Percentiles rank a stretch among this genome's conserved stretches.
Evolutionary conservation across 768 basidiomycete genomes (phyloP).

Genomic region (Tylopilus rubrobrunneus): DNA sequence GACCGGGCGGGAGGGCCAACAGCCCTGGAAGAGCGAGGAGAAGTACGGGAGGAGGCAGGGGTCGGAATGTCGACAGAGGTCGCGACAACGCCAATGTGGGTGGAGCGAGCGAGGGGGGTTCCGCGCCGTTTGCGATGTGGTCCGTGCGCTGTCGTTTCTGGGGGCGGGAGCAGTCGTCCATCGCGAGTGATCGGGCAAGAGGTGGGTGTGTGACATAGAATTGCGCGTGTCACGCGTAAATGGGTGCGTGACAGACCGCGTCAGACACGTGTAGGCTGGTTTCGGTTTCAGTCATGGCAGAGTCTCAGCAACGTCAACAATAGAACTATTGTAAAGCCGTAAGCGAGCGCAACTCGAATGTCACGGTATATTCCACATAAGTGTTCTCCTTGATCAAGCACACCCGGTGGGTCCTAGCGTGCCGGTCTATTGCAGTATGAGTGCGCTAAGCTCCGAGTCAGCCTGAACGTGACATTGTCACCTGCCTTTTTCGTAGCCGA

Average conservation of each 20-base stretch:
- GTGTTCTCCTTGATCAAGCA: too few species aligned
- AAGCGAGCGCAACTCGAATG: too few species aligned
- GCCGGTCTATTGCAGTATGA: too few species aligned
- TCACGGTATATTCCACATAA: too few species aligned
- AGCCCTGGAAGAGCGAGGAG: slow-evolving; percentile 61
- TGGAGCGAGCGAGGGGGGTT: not conserved
- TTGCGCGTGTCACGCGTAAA: slow-evolving; percentile 26
- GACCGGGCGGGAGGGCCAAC: slow-evolving; percentile 62
- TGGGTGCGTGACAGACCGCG: slow-evolving; percentile 30
- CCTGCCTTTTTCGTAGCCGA: too few species aligned
- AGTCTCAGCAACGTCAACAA: too few species aligned
- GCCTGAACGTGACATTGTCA: too few species aligned
- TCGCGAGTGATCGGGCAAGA: slow-evolving; percentile 9
- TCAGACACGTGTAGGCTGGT: slow-evolving; percentile 2
- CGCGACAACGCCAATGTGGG: not conserved
- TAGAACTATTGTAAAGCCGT: too few species aligned
- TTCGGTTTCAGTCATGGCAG: too few species aligned
- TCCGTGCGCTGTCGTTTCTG: slow-evolving; percentile 32
- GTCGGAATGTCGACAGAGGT: slow-evolving; percentile 19
- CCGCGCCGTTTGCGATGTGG: not conserved
- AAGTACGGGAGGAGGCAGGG: slow-evolving; percentile 42
- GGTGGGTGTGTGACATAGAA: slow-evolving; percentile 9
- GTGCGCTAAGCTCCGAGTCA: too few species aligned
- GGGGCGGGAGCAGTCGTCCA: slow-evolving; percentile 32
- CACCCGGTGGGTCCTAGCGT: too few species aligned